These are phyloP conservation scores for Cairneyella variabilis DNA, from an alignment of 495 filamentous ascomycete genomes.

Conservation along the genomic window DNA sequence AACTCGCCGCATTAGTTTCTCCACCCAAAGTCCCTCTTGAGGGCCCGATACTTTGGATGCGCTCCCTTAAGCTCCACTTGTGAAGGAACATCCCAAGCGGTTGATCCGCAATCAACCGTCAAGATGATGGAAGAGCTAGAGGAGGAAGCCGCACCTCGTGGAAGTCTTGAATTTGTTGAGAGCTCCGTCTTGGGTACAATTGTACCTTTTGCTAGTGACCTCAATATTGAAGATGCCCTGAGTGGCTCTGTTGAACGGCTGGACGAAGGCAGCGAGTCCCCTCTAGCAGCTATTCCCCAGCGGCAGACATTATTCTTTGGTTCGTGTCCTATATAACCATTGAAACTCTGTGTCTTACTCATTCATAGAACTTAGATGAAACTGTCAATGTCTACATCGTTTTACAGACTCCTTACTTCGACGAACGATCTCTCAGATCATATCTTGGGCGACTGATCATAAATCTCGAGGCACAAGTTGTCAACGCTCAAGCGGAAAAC, in stretches of 20 bases:
- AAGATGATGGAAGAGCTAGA: conserved; percentile 15
- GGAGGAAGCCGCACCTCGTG: conserved; percentile 19
- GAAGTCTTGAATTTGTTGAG: conserved; percentile 58
- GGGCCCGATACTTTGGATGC: no score
- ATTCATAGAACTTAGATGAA: conserved; percentile 72
- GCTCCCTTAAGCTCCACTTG: no score
- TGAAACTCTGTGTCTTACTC: conserved; percentile 49
- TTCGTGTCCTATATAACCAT: conserved; percentile 39
- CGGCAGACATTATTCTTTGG: conserved; percentile 58
- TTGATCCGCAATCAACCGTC: no score
- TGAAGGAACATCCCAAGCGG: no score
- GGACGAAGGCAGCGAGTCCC: conserved; percentile 20
- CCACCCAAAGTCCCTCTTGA: no score
- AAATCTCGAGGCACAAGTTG: conserved; percentile 66
- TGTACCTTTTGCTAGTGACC: conserved; percentile 64
- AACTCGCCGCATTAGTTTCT: no score
- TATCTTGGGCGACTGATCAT: conserved; percentile 62
- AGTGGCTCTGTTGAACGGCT: conserved; percentile 30
- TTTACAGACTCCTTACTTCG: conserved; percentile 61
- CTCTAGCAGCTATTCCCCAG: conserved; percentile 42
- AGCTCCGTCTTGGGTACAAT: conserved; percentile 73
- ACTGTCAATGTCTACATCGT: conserved; percentile 67
- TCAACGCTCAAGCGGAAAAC: conserved; percentile 49
- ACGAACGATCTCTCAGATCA: conserved; percentile 53
- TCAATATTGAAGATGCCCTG: conserved; percentile 61